Base-by-base conservation (phyloP, 1,139 yeast species). In the Williopsis jadinii region DNA sequence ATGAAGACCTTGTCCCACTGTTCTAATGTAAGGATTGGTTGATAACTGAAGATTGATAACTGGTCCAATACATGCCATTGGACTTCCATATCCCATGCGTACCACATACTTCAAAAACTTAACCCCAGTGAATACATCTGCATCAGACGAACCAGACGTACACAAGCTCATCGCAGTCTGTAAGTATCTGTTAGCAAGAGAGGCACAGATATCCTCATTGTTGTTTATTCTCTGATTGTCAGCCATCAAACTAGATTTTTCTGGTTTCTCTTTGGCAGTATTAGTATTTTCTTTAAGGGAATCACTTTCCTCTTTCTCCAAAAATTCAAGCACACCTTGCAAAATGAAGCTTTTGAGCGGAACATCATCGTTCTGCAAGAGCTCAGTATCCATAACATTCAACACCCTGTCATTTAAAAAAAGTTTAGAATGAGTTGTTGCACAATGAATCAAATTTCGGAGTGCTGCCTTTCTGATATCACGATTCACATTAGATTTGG, bases 131-230 rank as follows among this genome's bases (percentile, higher is more conserved):
- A 56, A 0, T 86, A 73, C 34, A 63, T 61, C 5, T 5, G 26
- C 27, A 36, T 63, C 64, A 1, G 69, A 67, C 34, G 75, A 71
- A 14, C 71, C 71, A 2, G 62, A 57, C 3, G 73, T 55, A 45
- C 87, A 76, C 27, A 79, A 58, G 3, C 62, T 60, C 30, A 82
- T 60, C 6, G 82, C 67, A 8, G 61, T 58, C 2, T 59, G 59
- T 40, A 81, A 60, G 52, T 78, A 84, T 38, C 86, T 64, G 45
- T 85, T 87, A 14, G 78, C 81, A 11, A 86, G 54, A 0, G 85
- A 79, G 0, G 90, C 75, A 55, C 92, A 81, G 1, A 84, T 76
- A 12, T 87, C 84, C 55, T 85, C 94, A 49, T 69, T 73, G 30
- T 73, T 69, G 47, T 70, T 70, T 0, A 65, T 54, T 42, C 62